Percentiles rank a stretch among this genome's conserved stretches.
These are phyloP conservation scores for Scedosporium aurantiacum DNA, from an alignment of 2,329 filamentous ascomycete genomes.

Conservation along the genomic window DNA sequence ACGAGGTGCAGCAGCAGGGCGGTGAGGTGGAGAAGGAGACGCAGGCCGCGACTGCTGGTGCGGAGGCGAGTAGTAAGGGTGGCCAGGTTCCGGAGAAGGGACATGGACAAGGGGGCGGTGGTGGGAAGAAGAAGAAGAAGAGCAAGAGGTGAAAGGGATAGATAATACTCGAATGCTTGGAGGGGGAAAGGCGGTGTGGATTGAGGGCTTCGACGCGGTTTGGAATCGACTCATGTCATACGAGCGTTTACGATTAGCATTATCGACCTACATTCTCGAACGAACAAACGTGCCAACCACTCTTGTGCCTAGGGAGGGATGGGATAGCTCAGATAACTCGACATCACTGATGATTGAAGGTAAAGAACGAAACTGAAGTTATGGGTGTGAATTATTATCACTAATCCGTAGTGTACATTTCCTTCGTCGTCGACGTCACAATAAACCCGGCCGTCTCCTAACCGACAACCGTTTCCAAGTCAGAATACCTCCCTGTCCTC, in stretches of 20 bases:
- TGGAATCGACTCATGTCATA: background rate
- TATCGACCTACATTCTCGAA: background rate
- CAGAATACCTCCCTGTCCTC: background rate
- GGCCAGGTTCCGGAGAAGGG: slow-evolving; percentile 17
- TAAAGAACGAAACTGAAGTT: background rate
- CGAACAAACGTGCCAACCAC: background rate
- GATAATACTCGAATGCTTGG: background rate
- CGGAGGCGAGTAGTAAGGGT: slow-evolving; percentile 17
- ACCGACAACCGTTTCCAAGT: background rate
- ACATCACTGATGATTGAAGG: background rate
- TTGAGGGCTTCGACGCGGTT: background rate
- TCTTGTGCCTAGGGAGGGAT: too few relatives aligned
- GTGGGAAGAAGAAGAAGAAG: slow-evolving; percentile 59
- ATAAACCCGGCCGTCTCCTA: background rate
- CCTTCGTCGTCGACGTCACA: background rate
- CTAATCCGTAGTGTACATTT: background rate
- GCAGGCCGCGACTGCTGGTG: slow-evolving; percentile 16
- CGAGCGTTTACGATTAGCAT: background rate
- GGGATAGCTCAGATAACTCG: too few relatives aligned
- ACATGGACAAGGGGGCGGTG: slow-evolving; percentile 24
- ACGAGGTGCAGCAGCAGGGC: slow-evolving; percentile 26
- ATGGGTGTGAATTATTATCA: background rate
- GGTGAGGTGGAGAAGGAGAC: slow-evolving; percentile 21
- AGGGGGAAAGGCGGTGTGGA: background rate
- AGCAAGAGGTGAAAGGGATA: slow-evolving; percentile 46